phyloP scores from a whole-genome alignment of 176 grass and related monocot species.

The Phoenix dactylifera region DNA sequence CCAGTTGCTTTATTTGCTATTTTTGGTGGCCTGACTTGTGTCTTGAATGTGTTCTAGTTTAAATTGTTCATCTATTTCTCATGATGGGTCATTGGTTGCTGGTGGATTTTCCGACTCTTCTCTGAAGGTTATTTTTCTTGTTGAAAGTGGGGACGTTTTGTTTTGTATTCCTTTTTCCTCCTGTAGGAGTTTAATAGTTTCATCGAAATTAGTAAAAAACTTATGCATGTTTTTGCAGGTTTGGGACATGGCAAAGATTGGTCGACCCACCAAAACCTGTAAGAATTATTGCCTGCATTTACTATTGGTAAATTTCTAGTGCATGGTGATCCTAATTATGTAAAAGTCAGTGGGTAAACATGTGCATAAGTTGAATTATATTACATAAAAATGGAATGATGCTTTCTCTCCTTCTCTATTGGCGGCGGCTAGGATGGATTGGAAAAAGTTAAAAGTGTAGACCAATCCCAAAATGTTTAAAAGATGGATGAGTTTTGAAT shows the following conservation, averaged over 20 bases:
- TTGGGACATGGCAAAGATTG: slow-evolving; percentile 98
- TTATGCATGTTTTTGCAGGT: slow-evolving; percentile 30
- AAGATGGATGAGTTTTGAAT: too few relatives aligned
- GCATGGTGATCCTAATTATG: too few relatives aligned
- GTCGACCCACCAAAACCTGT: slow-evolving; percentile 64
- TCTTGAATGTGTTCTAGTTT: slow-evolving; percentile 39
- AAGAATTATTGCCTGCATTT: slow-evolving; percentile 24
- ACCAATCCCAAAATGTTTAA: too few relatives aligned
- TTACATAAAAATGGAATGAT: too few relatives aligned
- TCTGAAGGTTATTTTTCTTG: slow-evolving; percentile 52
- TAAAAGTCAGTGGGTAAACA: too few relatives aligned
- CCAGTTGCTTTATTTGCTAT: background rate
- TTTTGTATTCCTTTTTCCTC: background rate
- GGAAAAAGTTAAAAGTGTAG: too few relatives aligned
- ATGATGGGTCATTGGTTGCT: slow-evolving; percentile 88
- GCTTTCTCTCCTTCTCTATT: too few relatives aligned
- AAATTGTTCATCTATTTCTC: slow-evolving; percentile 89
- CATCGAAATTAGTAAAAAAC: too few relatives aligned
- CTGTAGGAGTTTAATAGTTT: slow-evolving; percentile 4
- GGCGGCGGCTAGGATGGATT: too few relatives aligned
- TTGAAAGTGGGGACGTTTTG: slow-evolving; percentile 5
- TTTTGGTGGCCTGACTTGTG: slow-evolving; percentile 16
- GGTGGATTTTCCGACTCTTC: slow-evolving; percentile 99
- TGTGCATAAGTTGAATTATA: too few relatives aligned
- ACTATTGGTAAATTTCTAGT: background rate